Evolutionary conservation across 352 stramenopile species (phyloP), one percentile per base, ranked within the genome.

Genomic region (Pythium folliculosum): DNA sequence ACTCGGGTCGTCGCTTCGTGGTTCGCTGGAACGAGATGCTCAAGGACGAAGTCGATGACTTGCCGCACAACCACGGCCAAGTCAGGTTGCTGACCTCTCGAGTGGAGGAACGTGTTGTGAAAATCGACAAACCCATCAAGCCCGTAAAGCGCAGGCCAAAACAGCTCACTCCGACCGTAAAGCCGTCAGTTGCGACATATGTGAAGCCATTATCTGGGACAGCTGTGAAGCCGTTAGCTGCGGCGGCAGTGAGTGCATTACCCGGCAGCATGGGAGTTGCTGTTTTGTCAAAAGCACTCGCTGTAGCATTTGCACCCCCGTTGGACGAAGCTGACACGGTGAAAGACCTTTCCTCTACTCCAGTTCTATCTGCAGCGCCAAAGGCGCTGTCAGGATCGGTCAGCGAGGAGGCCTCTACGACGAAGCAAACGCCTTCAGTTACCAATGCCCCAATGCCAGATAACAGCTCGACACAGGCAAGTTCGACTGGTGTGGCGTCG

Each of bases 1-100:
- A 89, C 48, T 92, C 84, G 0, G 82, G 83, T 1, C 81, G 86
- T 27, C 82, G 86, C 27, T 92, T 92, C 57, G 82, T 92, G 30
- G 77, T 94, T 25, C 86, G 86, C 5, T 85, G 81, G 72, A 92
- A 91, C 67, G 79, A 89, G 17, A 91, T 92, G 78, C 72, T 73
- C 40, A 90, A 88, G 51, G 72, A 82, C 14, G 81, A 90, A 44
- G 68, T 75, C 0, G 66, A 81, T 6, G 76, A 84, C 37, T 48
- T 88, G 59, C 80, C 84, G 5, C 84, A 93, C 63, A 63, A 66
- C 1, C 84, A 93, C 47, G 78, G 82, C 14, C 67, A 66, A 16
- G 6, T 89, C 32, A 73, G 69, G 17, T 55, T 92, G 22, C 67
- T 69, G 47, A 89, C 83, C 9, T 84, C 72, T 23, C 55, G 67